Percentiles rank a stretch among this genome's conserved stretches.
These are phyloP conservation scores for Cercospora berteroae DNA, from an alignment of 2,329 filamentous ascomycete genomes.

Conservation along the genomic window DNA sequence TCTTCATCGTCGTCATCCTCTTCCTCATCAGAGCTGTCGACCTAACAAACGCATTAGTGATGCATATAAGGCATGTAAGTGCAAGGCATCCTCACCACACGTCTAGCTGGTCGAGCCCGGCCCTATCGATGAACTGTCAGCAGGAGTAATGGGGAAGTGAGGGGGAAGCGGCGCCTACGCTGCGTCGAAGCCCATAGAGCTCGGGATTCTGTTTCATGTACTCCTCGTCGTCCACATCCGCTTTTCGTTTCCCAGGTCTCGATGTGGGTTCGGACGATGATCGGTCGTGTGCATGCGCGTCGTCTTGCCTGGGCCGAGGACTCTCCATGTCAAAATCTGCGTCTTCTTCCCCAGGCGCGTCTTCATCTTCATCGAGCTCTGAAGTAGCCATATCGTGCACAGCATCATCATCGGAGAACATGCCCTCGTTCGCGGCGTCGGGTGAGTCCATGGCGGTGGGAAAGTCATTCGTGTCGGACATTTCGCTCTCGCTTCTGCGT, in stretches of 20 bases:
- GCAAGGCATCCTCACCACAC: conserved; percentile 51
- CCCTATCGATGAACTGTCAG: conserved; percentile 46
- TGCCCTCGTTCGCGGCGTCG: conserved; percentile 41
- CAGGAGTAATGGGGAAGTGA: conserved; percentile 18
- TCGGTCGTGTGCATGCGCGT: conserved; percentile 56
- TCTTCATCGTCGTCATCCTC: conserved; percentile 68
- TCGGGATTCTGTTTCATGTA: conserved; percentile 90
- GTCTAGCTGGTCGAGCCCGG: conserved; percentile 61
- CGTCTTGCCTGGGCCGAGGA: conserved; percentile 42
- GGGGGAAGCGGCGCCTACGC: conserved; percentile 58
- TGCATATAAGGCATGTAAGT: not conserved
- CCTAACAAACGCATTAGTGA: conserved; percentile 39
- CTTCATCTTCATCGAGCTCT: conserved; percentile 50
- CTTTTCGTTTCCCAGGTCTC: conserved; percentile 67
- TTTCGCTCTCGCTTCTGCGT: conserved; percentile 69
- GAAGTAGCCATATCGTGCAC: conserved; percentile 47
- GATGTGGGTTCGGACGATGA: conserved; percentile 71
- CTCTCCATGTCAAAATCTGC: conserved; percentile 73
- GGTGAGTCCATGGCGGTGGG: conserved; percentile 44
- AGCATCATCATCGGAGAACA: conserved; percentile 44
- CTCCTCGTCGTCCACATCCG: conserved; percentile 61
- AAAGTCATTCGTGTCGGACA: conserved; percentile 66
- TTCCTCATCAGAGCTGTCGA: conserved; percentile 61
- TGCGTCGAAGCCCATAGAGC: conserved; percentile 89
- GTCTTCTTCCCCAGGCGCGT: conserved; percentile 54